A percentile compares a stretch with the other conserved stretches of the same genome.
Evolutionary conservation across 176 grass and related monocot genomes (phyloP).

Genomic region (Cenchrus americanus): DNA sequence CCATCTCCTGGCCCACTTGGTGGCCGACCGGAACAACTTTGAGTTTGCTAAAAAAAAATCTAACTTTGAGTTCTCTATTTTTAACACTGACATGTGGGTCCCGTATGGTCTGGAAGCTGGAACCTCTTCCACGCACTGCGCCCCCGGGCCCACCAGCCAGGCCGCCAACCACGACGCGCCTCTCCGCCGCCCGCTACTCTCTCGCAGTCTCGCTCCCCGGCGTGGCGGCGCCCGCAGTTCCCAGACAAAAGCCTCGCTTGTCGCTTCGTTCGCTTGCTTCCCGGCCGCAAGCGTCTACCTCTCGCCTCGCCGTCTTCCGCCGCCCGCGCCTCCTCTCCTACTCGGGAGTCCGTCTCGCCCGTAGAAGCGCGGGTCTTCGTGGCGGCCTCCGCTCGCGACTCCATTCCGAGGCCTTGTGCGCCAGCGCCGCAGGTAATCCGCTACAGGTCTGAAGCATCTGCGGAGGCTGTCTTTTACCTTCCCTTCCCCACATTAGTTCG

Average conservation of each 20-base stretch:
- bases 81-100: no score
- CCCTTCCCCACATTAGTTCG: not conserved
- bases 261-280: constrained; percentile 4
- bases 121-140: not conserved
- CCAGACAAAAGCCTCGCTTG: not conserved
- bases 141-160: not conserved
- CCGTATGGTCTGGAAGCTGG: no score
- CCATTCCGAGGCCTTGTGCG: not conserved
- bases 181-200: not conserved
- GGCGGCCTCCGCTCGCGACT: not conserved
- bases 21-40: no score
- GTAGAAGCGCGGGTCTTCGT: constrained; percentile 5
- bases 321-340: not conserved
- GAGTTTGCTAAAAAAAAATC: no score
- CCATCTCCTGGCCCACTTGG: no score
- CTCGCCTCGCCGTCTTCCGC: not conserved
- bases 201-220: not conserved
- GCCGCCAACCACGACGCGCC: not conserved
- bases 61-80: no score
- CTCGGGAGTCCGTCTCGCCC: not conserved
- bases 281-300: not conserved
- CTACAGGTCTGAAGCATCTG: not conserved
- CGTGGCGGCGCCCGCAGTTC: not conserved
- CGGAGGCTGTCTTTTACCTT: not conserved
- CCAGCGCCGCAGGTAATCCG: constrained; percentile 11